Base-by-base conservation (phyloP, 225 moss, liverwort and hornwort species). In the Lunularia cruciata region DNA sequence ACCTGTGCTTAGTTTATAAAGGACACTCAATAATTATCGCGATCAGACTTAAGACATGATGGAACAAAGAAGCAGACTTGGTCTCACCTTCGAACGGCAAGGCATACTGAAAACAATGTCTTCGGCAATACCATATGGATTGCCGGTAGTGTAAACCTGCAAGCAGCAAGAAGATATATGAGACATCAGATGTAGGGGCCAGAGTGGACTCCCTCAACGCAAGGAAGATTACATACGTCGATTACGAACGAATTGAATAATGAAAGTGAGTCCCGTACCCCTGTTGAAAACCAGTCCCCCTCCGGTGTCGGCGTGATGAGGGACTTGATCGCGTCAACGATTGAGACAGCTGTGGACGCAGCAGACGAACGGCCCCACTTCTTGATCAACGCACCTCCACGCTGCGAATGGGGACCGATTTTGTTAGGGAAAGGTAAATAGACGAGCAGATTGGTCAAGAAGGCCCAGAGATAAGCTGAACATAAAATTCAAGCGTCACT, bases 281-380 rank as follows among this genome's bases (percentile, higher is more conserved):
- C 93, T 18, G 92, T 87, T n/a, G 96, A 98, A 48, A 93, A 98
- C 90, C 93, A 98, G 26, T 98, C 90, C 53, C 96, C 96, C 48
- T 90, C 89, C 0, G 77, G 57, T 25, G 96, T 98, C 6, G 92
- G 93, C 34, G 81, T 89, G 40, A 90, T 40, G 31, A 98, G 76
- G 3, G 92, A 86, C 52, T 98, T 98, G 49, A 98, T 89, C 3
- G 93, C 92, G 67, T 98, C 93, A 0, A 83, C 89, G 42, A 98
- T 91, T 13, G 93, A 90, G 27, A 98, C 93, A 15, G 96, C 96
- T 1, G 96, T 98, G 0, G 96, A 98, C 15, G 96, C 96, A 43
- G 96, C 96, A 14, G 93, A 98, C 0, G 96, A 98, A 38, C 89
- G 82, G 14, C 93, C 93, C 93, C 92, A 92, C 63, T 98, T 98